These are phyloP conservation scores for Peronospora tabacina DNA, from an alignment of 352 stramenopile genomes.

Conservation along the genomic window DNA sequence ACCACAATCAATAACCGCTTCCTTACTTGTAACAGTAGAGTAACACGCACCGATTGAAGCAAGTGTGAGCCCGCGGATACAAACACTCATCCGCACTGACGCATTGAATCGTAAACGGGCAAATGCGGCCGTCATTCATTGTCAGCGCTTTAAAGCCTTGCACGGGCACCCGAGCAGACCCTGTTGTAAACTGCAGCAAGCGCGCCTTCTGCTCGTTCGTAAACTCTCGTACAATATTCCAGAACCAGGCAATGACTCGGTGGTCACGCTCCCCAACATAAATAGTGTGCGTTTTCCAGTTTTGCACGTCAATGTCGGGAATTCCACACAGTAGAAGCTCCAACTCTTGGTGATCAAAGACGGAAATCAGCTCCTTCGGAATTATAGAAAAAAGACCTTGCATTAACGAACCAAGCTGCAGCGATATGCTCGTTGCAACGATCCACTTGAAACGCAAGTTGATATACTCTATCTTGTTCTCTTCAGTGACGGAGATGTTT, in stretches of 20 bases:
- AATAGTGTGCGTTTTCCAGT: slow-evolving; percentile 96
- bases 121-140: slow-evolving; percentile 85
- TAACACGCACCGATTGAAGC: slow-evolving; percentile 70
- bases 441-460: slow-evolving; percentile 87
- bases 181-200: slow-evolving; percentile 97
- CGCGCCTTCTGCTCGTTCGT: slow-evolving; percentile 92
- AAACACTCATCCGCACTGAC: slow-evolving; percentile 73
- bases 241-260: slow-evolving; percentile 95
- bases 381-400: slow-evolving; percentile 96
- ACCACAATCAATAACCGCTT: not conserved
- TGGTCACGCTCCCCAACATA: slow-evolving; percentile 85
- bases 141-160: slow-evolving; percentile 84
- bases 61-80: slow-evolving; percentile 80
- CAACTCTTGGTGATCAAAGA: slow-evolving; percentile 96
- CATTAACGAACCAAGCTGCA: slow-evolving; percentile 90
- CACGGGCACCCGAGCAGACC: slow-evolving; percentile 90
- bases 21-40: not conserved
- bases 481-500: slow-evolving; percentile 92
- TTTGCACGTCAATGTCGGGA: slow-evolving; percentile 94
- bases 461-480: slow-evolving; percentile 97
- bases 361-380: slow-evolving; percentile 87
- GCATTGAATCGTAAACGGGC: slow-evolving; percentile 80
- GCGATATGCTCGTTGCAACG: slow-evolving; percentile 66
- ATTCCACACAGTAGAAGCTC: slow-evolving; percentile 97
- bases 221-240: slow-evolving; percentile 93